These are phyloP conservation scores for Saccharomycopsis fibuligera DNA, from an alignment of 805 yeast species.

Conservation along the genomic window DNA sequence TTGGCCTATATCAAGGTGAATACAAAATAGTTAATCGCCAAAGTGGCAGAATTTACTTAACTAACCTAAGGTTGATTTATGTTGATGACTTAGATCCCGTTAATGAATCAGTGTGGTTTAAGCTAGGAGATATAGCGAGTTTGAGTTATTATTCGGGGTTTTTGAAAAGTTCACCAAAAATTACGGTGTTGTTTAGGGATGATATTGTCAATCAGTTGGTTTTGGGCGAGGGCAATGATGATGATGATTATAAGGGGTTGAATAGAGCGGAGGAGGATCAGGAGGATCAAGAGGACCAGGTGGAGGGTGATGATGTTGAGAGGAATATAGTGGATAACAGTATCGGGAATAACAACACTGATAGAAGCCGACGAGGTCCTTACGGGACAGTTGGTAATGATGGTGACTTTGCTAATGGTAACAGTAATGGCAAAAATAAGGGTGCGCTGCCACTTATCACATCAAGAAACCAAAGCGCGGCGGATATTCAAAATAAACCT, in stretches of 20 bases:
- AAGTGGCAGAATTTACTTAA: conserved; percentile 71
- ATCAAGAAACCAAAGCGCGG: too few species aligned
- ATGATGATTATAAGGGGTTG: not conserved
- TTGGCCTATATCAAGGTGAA: conserved; percentile 79
- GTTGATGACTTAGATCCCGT: conserved; percentile 46
- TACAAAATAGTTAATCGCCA: conserved; percentile 58
- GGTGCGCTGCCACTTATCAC: too few species aligned
- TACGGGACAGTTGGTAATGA: too few species aligned
- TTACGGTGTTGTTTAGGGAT: conserved; percentile 38
- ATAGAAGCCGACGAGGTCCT: too few species aligned
- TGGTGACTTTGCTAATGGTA: too few species aligned
- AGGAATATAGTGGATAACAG: too few species aligned
- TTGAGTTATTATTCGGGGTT: conserved; percentile 48
- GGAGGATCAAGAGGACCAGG: not conserved
- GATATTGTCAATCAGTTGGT: conserved; percentile 5
- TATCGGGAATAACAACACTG: too few species aligned
- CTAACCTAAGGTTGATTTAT: conserved; percentile 66
- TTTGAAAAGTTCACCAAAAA: conserved; percentile 71
- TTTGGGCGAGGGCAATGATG: not conserved
- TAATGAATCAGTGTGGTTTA: conserved; percentile 41
- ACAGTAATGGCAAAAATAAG: too few species aligned
- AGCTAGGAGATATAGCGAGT: conserved; percentile 28
- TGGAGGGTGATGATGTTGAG: not conserved
- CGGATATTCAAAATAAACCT: too few species aligned
- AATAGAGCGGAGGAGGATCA: not conserved